Evolutionary conservation across 164 flowering plant genomes (phyloP), one percentile per base, ranked within the genome.

Genomic region (Vitis vinifera): DNA sequence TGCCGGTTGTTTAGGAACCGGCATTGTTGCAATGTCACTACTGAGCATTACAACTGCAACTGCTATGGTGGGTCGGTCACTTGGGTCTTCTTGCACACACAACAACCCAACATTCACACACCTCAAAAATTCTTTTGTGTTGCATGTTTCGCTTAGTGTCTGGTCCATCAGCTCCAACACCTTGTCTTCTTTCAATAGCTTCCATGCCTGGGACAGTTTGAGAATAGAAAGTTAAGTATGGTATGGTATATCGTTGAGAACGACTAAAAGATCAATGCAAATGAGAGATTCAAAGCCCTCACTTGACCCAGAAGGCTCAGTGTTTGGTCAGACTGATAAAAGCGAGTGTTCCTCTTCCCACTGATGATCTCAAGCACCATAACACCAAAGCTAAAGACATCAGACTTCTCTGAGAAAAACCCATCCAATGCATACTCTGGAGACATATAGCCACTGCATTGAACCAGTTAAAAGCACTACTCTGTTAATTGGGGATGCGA

Each of bases 51-150:
- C 29, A 17, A 77, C 67, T 2, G 68, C 67, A n/a, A n/a, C 37
- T 14, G 75, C 67, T 75, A 74, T 77, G 49, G 63, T 71, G 9
- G 73, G 81, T 3, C 72, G 70, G 37, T 74, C 77, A 31, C 5
- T 29, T 2, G 76, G 68, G 44, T 72, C 66, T 31, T 69, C 71
- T 66, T 73, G 73, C 16, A 77, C 75, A 30, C 78, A 76, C n/a
- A 75, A 50, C 2, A 75, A 67, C 8, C 51, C 71, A 53, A 75
- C 61, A 61, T 47, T 67, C 10, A 65, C 44, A 52, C 72, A 76
- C 66, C 55, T 76, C 44, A 59, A 1, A 23, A 76, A 52, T 48
- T 76, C 73, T 10, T 5, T 10, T n/a, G 11, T 31, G 5, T 72
- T 65, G 60, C 56, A 68, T 44, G 50, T 12, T 30, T 72, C 73